A percentile compares a stretch with the other conserved stretches of the same genome.
phyloP scores from a whole-genome alignment of 1,284 basidiomycete species.

The Lentinula novae-zelandiae region DNA sequence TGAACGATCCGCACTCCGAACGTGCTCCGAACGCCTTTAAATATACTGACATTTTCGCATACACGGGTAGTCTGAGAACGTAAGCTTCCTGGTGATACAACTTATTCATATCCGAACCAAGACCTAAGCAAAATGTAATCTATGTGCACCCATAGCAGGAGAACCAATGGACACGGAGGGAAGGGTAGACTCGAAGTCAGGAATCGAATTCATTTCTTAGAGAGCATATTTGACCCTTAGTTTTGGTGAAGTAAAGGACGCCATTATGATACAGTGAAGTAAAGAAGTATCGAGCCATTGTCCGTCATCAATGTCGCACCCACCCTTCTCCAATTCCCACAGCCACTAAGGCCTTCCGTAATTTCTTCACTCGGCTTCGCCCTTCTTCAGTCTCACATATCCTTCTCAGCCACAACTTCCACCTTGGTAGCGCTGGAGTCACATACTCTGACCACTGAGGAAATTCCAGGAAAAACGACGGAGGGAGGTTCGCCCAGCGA shows the following conservation, averaged over 20 bases:
- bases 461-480: neutral
- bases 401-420: constrained; percentile 5
- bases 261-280: neutral
- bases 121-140: too few species aligned
- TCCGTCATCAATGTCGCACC: neutral
- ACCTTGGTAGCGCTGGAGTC: constrained; percentile 4
- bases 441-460: constrained; percentile 9
- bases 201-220: too few species aligned
- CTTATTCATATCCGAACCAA: too few species aligned
- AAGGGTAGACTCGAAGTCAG: too few species aligned
- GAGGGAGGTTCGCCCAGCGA: constrained; percentile 5
- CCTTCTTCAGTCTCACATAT: constrained; percentile 5
- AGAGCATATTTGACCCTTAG: too few species aligned
- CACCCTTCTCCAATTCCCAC: constrained; percentile 2
- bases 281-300: neutral
- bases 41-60: neutral
- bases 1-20: too few species aligned
- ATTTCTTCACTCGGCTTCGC: neutral
- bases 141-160: too few species aligned
- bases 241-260: neutral
- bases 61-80: neutral
- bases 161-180: too few species aligned
- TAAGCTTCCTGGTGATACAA: too few species aligned
- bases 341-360: neutral
- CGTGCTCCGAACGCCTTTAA: too few species aligned